Percentiles rank a stretch among this genome's conserved stretches.
Evolutionary conservation across 2,329 filamentous ascomycete species (phyloP).

Genomic region (Hymenoscyphus scutula): DNA sequence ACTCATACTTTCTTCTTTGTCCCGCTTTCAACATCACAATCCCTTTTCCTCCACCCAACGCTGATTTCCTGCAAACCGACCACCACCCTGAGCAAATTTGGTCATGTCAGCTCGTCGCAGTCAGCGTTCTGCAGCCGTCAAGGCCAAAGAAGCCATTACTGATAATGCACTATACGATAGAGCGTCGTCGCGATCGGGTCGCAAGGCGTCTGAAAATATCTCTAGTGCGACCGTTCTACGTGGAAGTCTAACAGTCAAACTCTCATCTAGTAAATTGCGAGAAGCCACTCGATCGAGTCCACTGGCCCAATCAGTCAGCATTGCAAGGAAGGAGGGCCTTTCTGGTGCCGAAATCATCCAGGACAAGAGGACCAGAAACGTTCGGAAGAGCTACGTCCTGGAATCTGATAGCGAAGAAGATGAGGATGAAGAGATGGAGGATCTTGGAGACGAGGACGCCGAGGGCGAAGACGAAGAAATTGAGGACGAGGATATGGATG

Average conservation of each 20-base stretch:
- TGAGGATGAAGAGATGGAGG: conserved; percentile 32
- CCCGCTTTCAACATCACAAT: background rate
- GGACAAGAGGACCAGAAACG: conserved; percentile 34
- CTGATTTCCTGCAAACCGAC: background rate
- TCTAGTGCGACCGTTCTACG: conserved; percentile 34
- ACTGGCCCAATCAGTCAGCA: conserved; percentile 18
- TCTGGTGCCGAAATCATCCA: conserved; percentile 34
- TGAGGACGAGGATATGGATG: conserved; percentile 37
- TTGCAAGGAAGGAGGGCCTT: conserved; percentile 29
- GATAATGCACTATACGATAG: conserved; percentile 26
- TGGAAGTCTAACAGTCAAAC: conserved; percentile 37
- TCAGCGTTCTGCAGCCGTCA: conserved; percentile 32
- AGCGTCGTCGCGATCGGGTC: conserved; percentile 30
- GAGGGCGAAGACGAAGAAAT: conserved; percentile 37
- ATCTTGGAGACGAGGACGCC: conserved; percentile 37
- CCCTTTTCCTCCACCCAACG: background rate
- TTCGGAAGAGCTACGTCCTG: conserved; percentile 43
- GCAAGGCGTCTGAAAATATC: conserved; percentile 28
- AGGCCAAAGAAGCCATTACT: conserved; percentile 32
- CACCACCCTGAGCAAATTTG: conserved; percentile 4
- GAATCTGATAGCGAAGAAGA: conserved; percentile 44
- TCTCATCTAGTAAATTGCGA: conserved; percentile 36
- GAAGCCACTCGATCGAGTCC: conserved; percentile 33
- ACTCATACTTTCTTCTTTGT: background rate
- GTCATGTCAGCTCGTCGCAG: conserved; percentile 34